Percentiles rank a stretch among this genome's conserved stretches.
phyloP scores from a whole-genome alignment of 2,329 filamentous ascomycete genomes.

The Cordyceps cateniannulata region DNA sequence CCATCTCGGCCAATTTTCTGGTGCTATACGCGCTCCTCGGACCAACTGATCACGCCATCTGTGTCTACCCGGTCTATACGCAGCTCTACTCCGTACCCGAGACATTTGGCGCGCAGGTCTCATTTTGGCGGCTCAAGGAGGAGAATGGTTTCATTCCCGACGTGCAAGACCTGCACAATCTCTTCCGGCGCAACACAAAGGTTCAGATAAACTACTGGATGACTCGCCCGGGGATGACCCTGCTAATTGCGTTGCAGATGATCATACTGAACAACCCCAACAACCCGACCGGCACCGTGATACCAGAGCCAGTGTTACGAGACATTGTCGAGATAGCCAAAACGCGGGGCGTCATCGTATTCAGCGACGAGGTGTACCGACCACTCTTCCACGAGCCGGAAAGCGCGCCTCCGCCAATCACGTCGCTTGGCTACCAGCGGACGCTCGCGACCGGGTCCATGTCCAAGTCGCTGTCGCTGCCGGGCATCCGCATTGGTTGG shows the following conservation, averaged over 20 bases:
- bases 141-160: conserved; percentile 62
- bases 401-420: conserved; percentile 56
- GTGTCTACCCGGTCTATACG: conserved; percentile 82
- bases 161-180: conserved; percentile 54
- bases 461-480: conserved; percentile 79
- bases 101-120: conserved; percentile 69
- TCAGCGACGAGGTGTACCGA: conserved; percentile 77
- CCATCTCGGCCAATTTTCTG: conserved; percentile 81
- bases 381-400: conserved; percentile 65
- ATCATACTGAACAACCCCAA: conserved; percentile 66
- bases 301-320: conserved; percentile 54
- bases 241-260: conserved; percentile 24
- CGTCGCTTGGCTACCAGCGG: conserved; percentile 66
- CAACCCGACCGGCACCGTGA: conserved; percentile 71
- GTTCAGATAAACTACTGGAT: conserved; percentile 29
- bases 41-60: conserved; percentile 75
- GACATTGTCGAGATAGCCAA: conserved; percentile 58
- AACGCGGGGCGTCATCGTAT: conserved; percentile 56
- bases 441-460: conserved; percentile 71
- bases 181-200: conserved; percentile 66
- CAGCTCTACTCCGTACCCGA: conserved; percentile 72
- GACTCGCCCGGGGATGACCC: conserved; percentile 18
- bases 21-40: conserved; percentile 65
- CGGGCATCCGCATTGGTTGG: conserved; percentile 80
- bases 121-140: conserved; percentile 64